Conservation (phyloP, 208 protist species). For the Zelonia costaricensis region DNA sequence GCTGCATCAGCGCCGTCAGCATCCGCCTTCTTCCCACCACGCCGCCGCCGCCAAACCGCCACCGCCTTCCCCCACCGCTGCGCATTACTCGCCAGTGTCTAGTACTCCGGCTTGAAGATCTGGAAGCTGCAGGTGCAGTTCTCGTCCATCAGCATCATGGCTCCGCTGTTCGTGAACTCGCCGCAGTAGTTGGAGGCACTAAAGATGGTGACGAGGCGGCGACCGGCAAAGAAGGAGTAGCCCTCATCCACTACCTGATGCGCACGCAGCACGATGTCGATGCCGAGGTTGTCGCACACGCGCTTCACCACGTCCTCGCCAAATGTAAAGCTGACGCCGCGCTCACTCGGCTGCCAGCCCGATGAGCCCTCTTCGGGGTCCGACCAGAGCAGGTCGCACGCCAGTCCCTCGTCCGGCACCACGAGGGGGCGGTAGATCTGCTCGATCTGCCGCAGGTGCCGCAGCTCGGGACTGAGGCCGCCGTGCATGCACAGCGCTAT, state of each 20-base stretch:
- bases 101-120: slow-evolving; percentile 87
- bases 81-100: no score
- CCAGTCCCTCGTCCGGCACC: slow-evolving; percentile 83
- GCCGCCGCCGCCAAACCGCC: no score
- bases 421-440: slow-evolving; percentile 37
- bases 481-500: slow-evolving; percentile 97
- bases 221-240: slow-evolving; percentile 98
- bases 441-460: slow-evolving; percentile 97
- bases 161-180: slow-evolving; percentile 99
- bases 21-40: no score
- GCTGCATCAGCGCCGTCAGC: no score
- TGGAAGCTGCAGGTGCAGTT: slow-evolving; percentile 97
- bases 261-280: slow-evolving; percentile 98
- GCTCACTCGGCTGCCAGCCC: slow-evolving; percentile 94
- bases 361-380: slow-evolving; percentile 93
- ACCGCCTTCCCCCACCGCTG: no score
- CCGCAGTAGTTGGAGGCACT: slow-evolving; percentile 99
- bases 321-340: slow-evolving; percentile 98
- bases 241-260: slow-evolving; percentile 98
- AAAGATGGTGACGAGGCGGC: slow-evolving; percentile 99
- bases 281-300: slow-evolving; percentile 96
- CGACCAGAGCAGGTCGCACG: slow-evolving; percentile 97
- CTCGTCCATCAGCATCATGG: slow-evolving; percentile 98
- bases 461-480: slow-evolving; percentile 97
- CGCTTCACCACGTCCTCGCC: slow-evolving; percentile 94